These are phyloP conservation scores for Boechera retrofracta DNA, from an alignment of 345 rosid genomes.

Conservation along the genomic window DNA sequence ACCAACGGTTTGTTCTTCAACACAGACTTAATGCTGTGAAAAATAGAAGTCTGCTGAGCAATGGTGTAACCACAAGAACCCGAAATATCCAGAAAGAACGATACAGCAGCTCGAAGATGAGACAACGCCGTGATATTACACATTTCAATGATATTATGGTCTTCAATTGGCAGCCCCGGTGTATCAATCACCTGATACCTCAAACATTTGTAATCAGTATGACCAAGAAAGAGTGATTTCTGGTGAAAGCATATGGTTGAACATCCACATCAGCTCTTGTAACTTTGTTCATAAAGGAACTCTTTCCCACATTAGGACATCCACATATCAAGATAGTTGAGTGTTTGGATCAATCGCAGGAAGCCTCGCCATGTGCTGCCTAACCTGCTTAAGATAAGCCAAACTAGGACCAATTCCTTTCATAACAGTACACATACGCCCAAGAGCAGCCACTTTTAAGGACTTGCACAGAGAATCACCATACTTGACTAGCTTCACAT, in stretches of 20 bases:
- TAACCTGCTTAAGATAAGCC: conserved; percentile 66
- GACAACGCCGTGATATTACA: conserved; percentile 91
- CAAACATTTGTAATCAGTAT: conserved; percentile 75
- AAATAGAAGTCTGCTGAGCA: conserved; percentile 89
- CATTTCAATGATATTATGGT: conserved; percentile 91
- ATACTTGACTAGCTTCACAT: conserved; percentile 61
- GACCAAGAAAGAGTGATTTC: conserved; percentile 86
- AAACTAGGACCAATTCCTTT: conserved; percentile 61
- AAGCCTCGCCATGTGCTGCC: conserved; percentile 77
- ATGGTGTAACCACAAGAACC: conserved; percentile 93
- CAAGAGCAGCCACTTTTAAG: conserved; percentile 67
- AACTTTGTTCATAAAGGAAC: conserved; percentile 75
- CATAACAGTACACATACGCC: conserved; percentile 65
- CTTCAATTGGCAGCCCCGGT: conserved; percentile 64
- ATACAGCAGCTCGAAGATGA: conserved; percentile 82
- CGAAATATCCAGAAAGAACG: conserved; percentile 81
- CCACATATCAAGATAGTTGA: conserved; percentile 72
- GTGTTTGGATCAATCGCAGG: conserved; percentile 72
- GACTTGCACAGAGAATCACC: conserved; percentile 63
- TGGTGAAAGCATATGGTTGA: conserved; percentile 80
- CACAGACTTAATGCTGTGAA: conserved; percentile 75
- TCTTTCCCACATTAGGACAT: conserved; percentile 82
- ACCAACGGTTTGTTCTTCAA: conserved; percentile 87
- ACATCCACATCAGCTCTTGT: conserved; percentile 85
- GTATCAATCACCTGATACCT: conserved; percentile 44